Evolutionary conservation across 768 basidiomycete species (phyloP).

Genomic region (Cystobasidiopsis lactophilus): DNA sequence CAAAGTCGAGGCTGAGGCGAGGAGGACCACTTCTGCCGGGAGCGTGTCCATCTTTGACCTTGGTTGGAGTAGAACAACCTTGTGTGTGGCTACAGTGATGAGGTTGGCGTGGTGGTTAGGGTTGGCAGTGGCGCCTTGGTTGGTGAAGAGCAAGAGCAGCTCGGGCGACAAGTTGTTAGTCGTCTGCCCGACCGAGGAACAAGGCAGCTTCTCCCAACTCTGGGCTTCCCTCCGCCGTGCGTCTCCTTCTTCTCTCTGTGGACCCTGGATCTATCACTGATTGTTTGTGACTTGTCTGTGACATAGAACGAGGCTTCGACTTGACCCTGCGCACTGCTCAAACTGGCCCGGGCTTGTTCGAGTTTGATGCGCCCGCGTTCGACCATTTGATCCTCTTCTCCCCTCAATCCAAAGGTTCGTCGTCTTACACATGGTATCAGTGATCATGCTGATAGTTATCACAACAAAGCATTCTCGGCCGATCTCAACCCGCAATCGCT

Average conservation of each 20-base stretch:
- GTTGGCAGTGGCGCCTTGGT: no score
- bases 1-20: slow-evolving; percentile 8
- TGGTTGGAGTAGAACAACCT: background rate
- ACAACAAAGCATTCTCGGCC: slow-evolving; percentile 21
- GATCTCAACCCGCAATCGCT: slow-evolving; percentile 68
- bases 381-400: slow-evolving; percentile 2
- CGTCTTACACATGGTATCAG: background rate
- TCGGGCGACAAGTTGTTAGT: background rate
- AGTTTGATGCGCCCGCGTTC: background rate
- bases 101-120: background rate
- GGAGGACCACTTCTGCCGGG: slow-evolving; percentile 13
- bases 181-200: background rate
- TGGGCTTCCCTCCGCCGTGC: background rate
- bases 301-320: background rate
- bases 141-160: background rate
- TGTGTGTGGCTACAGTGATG: background rate
- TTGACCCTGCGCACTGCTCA: background rate
- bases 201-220: background rate
- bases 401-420: background rate
- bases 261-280: background rate
- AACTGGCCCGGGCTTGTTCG: background rate
- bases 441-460: background rate
- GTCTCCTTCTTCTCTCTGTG: background rate
- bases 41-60: background rate
- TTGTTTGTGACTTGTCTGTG: background rate